These are phyloP conservation scores for Fusarium goolgardi DNA, from an alignment of 2,329 filamentous ascomycete species.

Conservation along the genomic window DNA sequence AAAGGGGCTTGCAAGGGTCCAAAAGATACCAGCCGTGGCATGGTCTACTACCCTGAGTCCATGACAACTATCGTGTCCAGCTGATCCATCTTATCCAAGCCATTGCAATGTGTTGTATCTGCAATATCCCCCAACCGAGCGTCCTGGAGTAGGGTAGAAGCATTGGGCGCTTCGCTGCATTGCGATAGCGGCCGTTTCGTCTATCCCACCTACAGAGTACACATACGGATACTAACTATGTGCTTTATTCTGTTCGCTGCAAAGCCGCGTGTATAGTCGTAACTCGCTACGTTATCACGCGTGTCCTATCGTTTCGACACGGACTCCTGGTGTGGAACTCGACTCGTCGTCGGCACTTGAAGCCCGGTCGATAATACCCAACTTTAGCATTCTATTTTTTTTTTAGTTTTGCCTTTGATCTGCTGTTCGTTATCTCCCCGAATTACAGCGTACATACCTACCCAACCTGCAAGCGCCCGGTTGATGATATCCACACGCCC, in stretches of 20 bases:
- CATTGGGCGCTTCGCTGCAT: neutral
- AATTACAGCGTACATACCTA: constrained; percentile 7
- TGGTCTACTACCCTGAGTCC: neutral
- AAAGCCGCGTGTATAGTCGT: constrained; percentile 20
- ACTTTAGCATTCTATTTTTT: constrained; percentile 19
- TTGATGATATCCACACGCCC: constrained; percentile 24
- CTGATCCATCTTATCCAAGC: constrained; percentile 10
- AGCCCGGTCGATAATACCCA: constrained; percentile 25
- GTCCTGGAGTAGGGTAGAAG: neutral
- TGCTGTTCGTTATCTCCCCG: constrained; percentile 33
- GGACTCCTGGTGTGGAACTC: constrained; percentile 5
- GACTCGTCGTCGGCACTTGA: constrained; percentile 29
- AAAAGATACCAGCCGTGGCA: constrained; percentile 1
- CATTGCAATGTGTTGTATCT: neutral
- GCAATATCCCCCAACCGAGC: constrained; percentile 14
- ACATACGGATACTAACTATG: neutral
- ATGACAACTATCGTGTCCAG: constrained; percentile 15
- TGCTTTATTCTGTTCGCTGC: neutral
- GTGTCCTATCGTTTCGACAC: constrained; percentile 31
- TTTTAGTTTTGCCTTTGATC: constrained; percentile 2
- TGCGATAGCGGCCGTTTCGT: constrained; percentile 13
- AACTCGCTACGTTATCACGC: constrained; percentile 20
- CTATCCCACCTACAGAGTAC: neutral
- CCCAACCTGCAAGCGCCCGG: constrained; percentile 1
- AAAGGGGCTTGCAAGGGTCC: neutral